Evolutionary conservation across 169 alveolate genomes (phyloP), one percentile per base, ranked within the genome.

Genomic region (Pseudocohnilembus persalinus): DNA sequence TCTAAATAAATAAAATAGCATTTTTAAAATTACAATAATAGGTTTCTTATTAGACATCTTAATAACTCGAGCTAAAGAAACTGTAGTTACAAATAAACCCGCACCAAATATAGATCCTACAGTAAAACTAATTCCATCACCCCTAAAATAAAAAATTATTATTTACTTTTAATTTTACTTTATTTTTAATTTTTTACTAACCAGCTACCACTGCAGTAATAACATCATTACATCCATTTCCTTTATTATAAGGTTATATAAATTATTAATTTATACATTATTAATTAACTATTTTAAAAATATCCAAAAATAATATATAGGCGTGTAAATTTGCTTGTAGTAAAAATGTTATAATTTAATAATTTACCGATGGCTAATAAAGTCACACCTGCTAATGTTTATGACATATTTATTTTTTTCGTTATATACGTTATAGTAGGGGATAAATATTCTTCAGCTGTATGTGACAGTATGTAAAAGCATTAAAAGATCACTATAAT

Each of bases 151-250:
- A 20, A 11, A 49, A 49, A 49, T 49, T 49, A 11, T 49, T 49
- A 49, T 11, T 11, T 49, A 49, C 4, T 49, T 4, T 11, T 11
- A 11, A 49, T 11, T 49, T 4, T 49, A 4, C 20, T 11, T 49
- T 49, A 49, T 11, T 49, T 49, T 11, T 49, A 49, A 4, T 49
- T n/a, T 89, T 87, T 33, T 64, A 64, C 29, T 72, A 31, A 0
- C 89, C 85, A 65, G 91, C 90, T 1, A 89, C 87, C 65, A 89
- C 74, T 29, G 91, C 82, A 0, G 93, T 82, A 65, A 89, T 85
- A 20, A 89, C 87, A 85, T 89, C 93, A 77, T 87, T 86, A 0
- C 91, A 90, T 16, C 93, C 93, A 80, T 89, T 89, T 28, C 91
- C 90, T 34, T 49, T 49, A 49, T 49, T 49, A 49, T 4, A 49